phyloP scores from a whole-genome alignment of 2,329 filamentous ascomycete genomes.

The Aspergillus alliaceus region DNA sequence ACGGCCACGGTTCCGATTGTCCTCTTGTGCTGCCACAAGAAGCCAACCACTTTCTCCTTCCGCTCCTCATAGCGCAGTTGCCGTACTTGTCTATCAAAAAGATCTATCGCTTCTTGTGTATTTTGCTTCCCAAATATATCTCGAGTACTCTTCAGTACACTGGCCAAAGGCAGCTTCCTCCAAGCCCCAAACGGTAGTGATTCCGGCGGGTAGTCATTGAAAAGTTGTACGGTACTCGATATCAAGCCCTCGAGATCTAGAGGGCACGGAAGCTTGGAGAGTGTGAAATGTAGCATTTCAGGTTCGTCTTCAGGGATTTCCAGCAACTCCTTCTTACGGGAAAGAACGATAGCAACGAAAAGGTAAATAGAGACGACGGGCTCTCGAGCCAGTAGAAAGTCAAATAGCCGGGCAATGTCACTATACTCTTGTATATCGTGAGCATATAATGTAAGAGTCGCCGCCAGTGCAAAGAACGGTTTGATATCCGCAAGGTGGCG shows the following conservation, averaged over 20 bases:
- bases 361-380: constrained; percentile 89
- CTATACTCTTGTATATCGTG: constrained; percentile 91
- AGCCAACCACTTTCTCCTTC: constrained; percentile 50
- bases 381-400: constrained; percentile 83
- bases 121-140: constrained; percentile 56
- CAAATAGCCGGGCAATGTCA: constrained; percentile 87
- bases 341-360: constrained; percentile 83
- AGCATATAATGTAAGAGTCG: constrained; percentile 91
- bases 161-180: constrained; percentile 69
- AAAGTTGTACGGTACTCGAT: constrained; percentile 62
- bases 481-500: constrained; percentile 73
- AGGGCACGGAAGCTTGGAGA: constrained; percentile 81
- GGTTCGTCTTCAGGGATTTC: constrained; percentile 79
- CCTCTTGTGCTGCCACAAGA: constrained; percentile 65
- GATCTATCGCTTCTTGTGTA: constrained; percentile 63
- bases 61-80: constrained; percentile 69
- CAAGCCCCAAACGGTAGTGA: constrained; percentile 64
- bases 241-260: constrained; percentile 81
- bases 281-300: constrained; percentile 85
- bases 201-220: constrained; percentile 68
- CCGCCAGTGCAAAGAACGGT: constrained; percentile 91
- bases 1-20: constrained; percentile 62
- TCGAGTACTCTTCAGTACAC: constrained; percentile 81
- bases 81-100: constrained; percentile 69
- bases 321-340: constrained; percentile 79